These are phyloP conservation scores for Cornus suecica DNA, from an alignment of 148 eudicot genomes.

Conservation along the genomic window DNA sequence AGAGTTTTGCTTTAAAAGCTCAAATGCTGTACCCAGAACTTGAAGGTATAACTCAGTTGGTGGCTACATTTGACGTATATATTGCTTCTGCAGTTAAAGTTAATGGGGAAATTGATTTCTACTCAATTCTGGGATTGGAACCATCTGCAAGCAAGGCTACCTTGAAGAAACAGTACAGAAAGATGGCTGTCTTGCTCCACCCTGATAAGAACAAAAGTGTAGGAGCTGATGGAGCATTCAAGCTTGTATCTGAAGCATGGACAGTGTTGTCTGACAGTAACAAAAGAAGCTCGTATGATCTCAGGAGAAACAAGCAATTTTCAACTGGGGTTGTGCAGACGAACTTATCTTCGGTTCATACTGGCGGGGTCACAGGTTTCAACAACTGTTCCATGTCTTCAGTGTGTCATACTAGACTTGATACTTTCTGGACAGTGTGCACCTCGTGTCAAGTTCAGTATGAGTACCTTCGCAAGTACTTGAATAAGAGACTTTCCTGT, in stretches of 20 bases:
- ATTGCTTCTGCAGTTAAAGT: conserved; percentile 59
- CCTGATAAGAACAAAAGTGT: conserved; percentile 88
- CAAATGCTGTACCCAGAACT: conserved; percentile 73
- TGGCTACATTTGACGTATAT: conserved; percentile 77
- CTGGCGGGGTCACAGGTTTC: conserved; percentile 31
- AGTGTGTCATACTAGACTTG: conserved; percentile 47
- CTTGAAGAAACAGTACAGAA: conserved; percentile 81
- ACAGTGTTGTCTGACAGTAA: conserved; percentile 62
- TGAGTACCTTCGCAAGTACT: conserved; percentile 89
- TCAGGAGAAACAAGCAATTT: conserved; percentile 50
- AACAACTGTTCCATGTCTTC: conserved; percentile 36
- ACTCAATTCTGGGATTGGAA: conserved; percentile 73
- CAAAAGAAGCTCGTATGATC: conserved; percentile 70
- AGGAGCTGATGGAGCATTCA: conserved; percentile 96
- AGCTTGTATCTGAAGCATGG: conserved; percentile 89
- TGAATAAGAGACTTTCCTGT: conserved; percentile 89
- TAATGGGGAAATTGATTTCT: conserved; percentile 79
- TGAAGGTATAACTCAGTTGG: conserved; percentile 96
- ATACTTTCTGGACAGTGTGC: conserved; percentile 96
- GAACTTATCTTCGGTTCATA: conserved; percentile 19
- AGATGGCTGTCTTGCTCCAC: conserved; percentile 77
- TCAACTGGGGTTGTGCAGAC: conserved; percentile 33
- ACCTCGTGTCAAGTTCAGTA: conserved; percentile 99
- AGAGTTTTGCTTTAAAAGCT: conserved; percentile 76
- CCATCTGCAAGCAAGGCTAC: conserved; percentile 63